These are phyloP conservation scores for Spatholobus suberectus DNA, from an alignment of 306 rosid species.

Conservation along the genomic window DNA sequence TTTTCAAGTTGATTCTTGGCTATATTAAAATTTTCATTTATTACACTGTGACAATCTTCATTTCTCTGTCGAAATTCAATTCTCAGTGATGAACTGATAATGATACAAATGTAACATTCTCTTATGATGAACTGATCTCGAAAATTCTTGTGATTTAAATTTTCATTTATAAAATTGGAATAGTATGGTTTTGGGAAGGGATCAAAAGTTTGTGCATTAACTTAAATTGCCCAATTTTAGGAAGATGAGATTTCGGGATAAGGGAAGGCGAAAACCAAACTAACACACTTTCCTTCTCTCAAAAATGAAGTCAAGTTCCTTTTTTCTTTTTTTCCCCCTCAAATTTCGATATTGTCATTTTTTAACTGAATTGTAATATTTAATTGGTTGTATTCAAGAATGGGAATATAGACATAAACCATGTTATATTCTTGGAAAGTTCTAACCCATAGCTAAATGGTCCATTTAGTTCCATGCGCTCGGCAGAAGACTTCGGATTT, in stretches of 20 bases:
- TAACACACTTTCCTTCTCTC: background rate
- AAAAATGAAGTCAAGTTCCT: background rate
- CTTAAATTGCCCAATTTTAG: background rate
- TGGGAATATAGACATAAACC: background rate
- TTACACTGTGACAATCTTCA: too few species aligned
- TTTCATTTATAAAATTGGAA: too few species aligned
- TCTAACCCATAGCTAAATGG: background rate
- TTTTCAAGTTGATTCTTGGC: too few species aligned
- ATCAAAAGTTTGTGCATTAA: too few species aligned
- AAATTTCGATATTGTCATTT: background rate
- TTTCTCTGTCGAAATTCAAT: too few species aligned
- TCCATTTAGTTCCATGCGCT: background rate
- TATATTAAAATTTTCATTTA: too few species aligned
- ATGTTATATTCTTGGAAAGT: background rate
- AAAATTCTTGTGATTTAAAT: too few species aligned
- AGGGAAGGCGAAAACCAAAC: background rate
- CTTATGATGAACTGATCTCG: too few species aligned
- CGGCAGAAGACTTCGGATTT: background rate
- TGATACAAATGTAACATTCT: background rate
- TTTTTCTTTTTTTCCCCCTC: background rate
- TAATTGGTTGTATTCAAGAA: background rate
- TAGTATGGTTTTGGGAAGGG: too few species aligned
- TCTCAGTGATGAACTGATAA: background rate
- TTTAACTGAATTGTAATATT: background rate
- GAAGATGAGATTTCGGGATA: background rate